Percentiles rank a stretch among this genome's conserved stretches.
These are phyloP conservation scores for Aspergillaceae sp. DNA, from an alignment of 2,329 filamentous ascomycete species.

Conservation along the genomic window DNA sequence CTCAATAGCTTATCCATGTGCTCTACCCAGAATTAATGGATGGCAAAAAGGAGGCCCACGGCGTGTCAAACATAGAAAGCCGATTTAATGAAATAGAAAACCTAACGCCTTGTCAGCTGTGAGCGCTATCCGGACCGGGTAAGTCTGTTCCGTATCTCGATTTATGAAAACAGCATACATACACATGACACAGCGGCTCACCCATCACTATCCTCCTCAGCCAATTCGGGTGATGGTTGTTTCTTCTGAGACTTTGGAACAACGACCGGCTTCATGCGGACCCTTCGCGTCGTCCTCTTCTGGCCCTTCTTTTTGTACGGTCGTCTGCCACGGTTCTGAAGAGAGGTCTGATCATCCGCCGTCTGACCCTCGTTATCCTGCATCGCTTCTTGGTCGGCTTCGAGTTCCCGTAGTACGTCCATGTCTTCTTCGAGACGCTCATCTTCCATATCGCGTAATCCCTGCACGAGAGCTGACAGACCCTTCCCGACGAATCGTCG, in stretches of 20 bases:
- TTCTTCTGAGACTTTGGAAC: constrained; percentile 22
- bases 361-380: constrained; percentile 18
- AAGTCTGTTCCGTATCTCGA: constrained; percentile 8
- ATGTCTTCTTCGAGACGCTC: constrained; percentile 35
- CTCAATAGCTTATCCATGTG: too few species aligned
- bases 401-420: constrained; percentile 38
- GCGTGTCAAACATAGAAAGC: too few species aligned
- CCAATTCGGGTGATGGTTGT: not conserved
- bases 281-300: constrained; percentile 39
- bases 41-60: too few species aligned
- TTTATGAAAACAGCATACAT: constrained; percentile 6
- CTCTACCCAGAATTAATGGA: too few species aligned
- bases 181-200: constrained; percentile 13
- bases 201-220: constrained; percentile 12
- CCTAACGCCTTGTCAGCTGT: too few species aligned
- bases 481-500: constrained; percentile 31
- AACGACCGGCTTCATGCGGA: constrained; percentile 36
- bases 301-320: constrained; percentile 42
- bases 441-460: constrained; percentile 33
- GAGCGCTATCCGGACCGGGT: too few species aligned
- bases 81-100: too few species aligned
- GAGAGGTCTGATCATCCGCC: constrained; percentile 28
- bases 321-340: constrained; percentile 8
- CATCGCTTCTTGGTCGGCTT: constrained; percentile 25
- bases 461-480: constrained; percentile 31